A percentile compares a stretch with the other conserved stretches of the same genome.
Evolutionary conservation across 2,329 filamentous ascomycete species (phyloP).

Genomic region (Colletotrichum sp.): DNA sequence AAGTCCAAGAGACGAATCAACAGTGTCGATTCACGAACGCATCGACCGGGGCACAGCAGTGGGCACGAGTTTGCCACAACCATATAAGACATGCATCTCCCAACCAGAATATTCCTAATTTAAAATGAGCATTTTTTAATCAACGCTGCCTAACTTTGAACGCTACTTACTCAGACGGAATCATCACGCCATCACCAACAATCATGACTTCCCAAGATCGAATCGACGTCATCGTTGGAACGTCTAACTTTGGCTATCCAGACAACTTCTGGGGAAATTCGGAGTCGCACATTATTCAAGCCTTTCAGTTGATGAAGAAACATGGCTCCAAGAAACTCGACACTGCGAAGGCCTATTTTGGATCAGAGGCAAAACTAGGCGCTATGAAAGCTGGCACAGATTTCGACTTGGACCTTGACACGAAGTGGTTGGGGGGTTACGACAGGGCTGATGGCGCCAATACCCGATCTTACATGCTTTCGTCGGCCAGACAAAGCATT

Average conservation of each 20-base stretch:
- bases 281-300: not conserved
- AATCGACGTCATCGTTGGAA: not conserved
- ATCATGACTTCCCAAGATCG: not conserved
- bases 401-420: not conserved
- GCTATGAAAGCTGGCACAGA: not conserved
- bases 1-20: not conserved
- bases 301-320: not conserved
- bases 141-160: too few species aligned
- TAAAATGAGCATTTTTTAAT: fast-evolving
- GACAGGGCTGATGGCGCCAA: not conserved
- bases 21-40: not conserved
- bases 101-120: not conserved
- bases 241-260: not conserved
- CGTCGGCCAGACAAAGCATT: not conserved
- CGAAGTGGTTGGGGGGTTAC: not conserved
- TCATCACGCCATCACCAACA: not conserved
- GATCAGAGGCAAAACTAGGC: not conserved
- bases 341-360: not conserved
- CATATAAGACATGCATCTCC: not conserved
- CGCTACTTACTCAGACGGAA: not conserved
- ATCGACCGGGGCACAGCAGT: not conserved
- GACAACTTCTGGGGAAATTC: not conserved
- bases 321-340: not conserved
- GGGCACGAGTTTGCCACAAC: not conserved
- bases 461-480: not conserved